A percentile compares a stretch with the other conserved stretches of the same genome.
phyloP scores from a whole-genome alignment of 352 stramenopile species.

The Phytophthora kernoviae region DNA sequence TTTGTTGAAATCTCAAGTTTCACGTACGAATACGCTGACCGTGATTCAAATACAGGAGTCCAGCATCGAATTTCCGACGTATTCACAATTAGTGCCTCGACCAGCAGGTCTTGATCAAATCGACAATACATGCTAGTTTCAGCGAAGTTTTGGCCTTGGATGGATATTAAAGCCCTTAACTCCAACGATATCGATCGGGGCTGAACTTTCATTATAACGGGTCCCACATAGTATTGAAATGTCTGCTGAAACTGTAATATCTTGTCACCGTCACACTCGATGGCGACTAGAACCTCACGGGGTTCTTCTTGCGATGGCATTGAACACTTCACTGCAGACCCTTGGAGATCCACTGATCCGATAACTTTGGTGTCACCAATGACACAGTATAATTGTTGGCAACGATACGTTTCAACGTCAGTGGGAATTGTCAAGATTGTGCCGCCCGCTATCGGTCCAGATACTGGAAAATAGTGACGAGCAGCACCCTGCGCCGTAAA shows the following conservation, averaged over 20 bases:
- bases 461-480: constrained; percentile 22
- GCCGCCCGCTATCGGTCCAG: constrained; percentile 35
- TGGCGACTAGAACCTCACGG: constrained; percentile 20
- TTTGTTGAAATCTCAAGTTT: constrained; percentile 40
- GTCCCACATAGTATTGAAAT: constrained; percentile 40
- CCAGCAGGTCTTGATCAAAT: constrained; percentile 20
- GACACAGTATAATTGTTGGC: constrained; percentile 30
- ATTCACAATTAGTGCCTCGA: constrained; percentile 18
- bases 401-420: constrained; percentile 15
- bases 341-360: constrained; percentile 6
- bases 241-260: constrained; percentile 28
- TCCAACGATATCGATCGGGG: constrained; percentile 27
- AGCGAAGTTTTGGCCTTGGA: constrained; percentile 33
- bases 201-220: constrained; percentile 17
- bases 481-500: constrained; percentile 22
- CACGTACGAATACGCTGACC: constrained; percentile 23
- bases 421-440: constrained; percentile 35
- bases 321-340: constrained; percentile 24
- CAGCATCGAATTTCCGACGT: constrained; percentile 33
- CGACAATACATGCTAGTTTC: constrained; percentile 25
- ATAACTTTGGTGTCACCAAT: constrained; percentile 24
- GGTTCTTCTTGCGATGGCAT: constrained; percentile 20
- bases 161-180: constrained; percentile 16
- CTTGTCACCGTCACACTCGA: constrained; percentile 34
- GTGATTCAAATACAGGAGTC: constrained; percentile 15